Conservation (phyloP, 352 stramenopile species). For the Globisporangium paddicum region DNA sequence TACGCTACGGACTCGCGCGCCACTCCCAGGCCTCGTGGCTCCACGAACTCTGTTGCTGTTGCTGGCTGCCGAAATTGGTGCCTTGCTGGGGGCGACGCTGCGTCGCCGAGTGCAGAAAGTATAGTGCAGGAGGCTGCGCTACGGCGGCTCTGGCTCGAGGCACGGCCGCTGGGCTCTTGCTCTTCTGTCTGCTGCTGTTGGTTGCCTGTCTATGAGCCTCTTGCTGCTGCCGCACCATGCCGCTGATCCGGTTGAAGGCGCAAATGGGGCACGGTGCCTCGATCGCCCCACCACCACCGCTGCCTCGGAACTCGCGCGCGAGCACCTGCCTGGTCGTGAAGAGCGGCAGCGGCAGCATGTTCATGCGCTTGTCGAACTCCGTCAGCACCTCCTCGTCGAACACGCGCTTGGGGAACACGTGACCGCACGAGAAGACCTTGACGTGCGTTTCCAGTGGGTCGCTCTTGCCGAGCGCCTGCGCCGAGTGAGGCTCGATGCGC, state of each 20-base stretch:
- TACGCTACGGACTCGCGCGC: conserved; percentile 10
- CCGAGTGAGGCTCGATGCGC: conserved; percentile 54
- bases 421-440: conserved; percentile 80
- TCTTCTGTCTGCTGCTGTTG: too few species aligned
- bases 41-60: conserved; percentile 7
- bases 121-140: conserved; percentile 24
- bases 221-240: conserved; percentile 26
- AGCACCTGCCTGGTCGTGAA: conserved; percentile 66
- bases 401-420: conserved; percentile 81
- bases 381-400: conserved; percentile 81
- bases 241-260: conserved; percentile 77
- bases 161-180: background rate
- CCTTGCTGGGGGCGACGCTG: conserved; percentile 4
- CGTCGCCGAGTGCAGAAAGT: conserved; percentile 49
- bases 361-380: conserved; percentile 83
- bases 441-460: conserved; percentile 84
- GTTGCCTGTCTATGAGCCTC: background rate
- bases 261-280: conserved; percentile 81
- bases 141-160: background rate
- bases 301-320: conserved; percentile 55
- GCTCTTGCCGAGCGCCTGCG: conserved; percentile 66
- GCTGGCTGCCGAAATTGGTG: background rate
- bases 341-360: conserved; percentile 45
- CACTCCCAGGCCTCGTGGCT: conserved; percentile 48
- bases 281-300: conserved; percentile 16